phyloP scores from a whole-genome alignment of 805 yeast species.

The Kurtzmaniella fragi region DNA sequence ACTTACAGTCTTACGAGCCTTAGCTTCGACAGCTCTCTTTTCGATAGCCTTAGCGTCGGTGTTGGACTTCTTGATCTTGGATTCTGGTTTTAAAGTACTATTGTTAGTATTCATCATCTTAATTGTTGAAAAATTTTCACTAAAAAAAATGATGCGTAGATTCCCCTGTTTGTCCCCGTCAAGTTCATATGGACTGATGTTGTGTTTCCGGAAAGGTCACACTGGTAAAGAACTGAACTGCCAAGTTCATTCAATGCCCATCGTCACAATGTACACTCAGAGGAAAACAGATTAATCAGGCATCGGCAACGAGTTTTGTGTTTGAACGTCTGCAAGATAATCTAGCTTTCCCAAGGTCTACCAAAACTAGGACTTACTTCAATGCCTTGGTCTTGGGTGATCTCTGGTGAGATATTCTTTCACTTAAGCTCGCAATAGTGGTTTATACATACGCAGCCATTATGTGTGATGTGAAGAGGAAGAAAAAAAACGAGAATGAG shows the following conservation, averaged over 20 bases:
- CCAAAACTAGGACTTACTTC: too few species aligned
- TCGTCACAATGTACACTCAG: conserved; percentile 22
- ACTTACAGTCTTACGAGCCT: conserved; percentile 79
- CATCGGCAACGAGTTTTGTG: conserved; percentile 30
- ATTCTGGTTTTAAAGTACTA: conserved; percentile 69
- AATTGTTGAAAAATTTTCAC: neutral
- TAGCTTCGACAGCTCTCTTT: conserved; percentile 75
- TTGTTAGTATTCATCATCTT: conserved; percentile 1
- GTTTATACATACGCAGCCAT: too few species aligned
- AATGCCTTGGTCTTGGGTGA: too few species aligned
- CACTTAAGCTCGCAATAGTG: too few species aligned
- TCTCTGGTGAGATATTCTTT: too few species aligned
- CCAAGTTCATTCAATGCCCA: conserved; percentile 36
- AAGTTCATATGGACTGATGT: conserved; percentile 9
- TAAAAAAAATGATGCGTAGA: neutral
- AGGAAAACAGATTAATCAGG: conserved; percentile 42
- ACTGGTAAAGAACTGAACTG: conserved; percentile 30
- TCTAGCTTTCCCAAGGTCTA: conserved; percentile 34
- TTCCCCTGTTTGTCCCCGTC: neutral
- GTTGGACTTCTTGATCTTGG: conserved; percentile 78
- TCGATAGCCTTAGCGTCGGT: conserved; percentile 73
- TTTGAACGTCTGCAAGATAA: conserved; percentile 34
- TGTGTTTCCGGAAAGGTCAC: conserved; percentile 19
- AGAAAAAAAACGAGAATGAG: too few species aligned
- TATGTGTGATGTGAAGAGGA: too few species aligned